Base-by-base conservation (phyloP, 108 stramenopile genomes). In the Cyclotella cryptica region DNA sequence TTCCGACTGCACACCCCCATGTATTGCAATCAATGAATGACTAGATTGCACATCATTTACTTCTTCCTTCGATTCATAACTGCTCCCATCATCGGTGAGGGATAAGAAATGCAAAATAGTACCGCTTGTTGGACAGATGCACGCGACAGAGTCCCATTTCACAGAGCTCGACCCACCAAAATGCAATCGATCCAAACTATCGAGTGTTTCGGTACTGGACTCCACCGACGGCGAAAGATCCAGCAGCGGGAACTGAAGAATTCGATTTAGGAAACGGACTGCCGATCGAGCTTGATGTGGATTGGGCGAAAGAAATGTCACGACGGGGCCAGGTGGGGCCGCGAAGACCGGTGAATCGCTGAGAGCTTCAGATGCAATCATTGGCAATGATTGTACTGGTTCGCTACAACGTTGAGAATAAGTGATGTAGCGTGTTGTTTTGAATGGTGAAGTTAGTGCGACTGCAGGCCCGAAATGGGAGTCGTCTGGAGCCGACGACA, bases 71-170 rank as follows among this genome's bases (percentile, higher is more conserved):
- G 75, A 42, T 43, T 14, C 35, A 53, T 47, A 3, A 0, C 49
- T 39, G 39, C 22, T 29, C 19, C 19, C 28, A 22, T 18, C 13
- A 14, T 40, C 39, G 26, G 19, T 43, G 10, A 75, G 30, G 28
- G 89, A 88, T 27, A 82, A 77, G 71, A 88, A 88, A 52, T 90
- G 90, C 29, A 90, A 46, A 26, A 90, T 49, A 17, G 90, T 78
- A 17, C 90, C 90, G 58, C 86, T 85, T 1, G 49, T 39, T 0
- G 76, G 76, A 74, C 88, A 88, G 28, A 61, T 49, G 54, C 80
- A 79, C 35, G 71, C 88, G 10, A 72, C 45, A 14, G 90, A 90
- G n/a, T 88, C 72, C 86, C 88, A 90, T 51, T 69, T 78, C 13
- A 69, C 21, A 13, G 87, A 76, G 30, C 68, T 26, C 39, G 73